phyloP scores from a whole-genome alignment of 257 asterid genomes.

The Primulina tabacum region DNA sequence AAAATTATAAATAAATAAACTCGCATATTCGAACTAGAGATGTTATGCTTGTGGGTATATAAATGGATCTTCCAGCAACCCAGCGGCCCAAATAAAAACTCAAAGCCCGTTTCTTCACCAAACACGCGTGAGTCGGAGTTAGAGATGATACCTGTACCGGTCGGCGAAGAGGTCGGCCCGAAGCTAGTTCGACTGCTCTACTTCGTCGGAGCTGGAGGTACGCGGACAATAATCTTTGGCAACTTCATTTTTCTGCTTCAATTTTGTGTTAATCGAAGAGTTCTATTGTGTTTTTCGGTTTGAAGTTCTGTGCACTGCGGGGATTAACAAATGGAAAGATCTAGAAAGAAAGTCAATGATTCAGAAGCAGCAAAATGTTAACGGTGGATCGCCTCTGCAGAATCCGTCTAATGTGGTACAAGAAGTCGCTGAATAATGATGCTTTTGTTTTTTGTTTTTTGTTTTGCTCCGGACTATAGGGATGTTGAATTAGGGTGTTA shows the following conservation, averaged over 20 bases:
- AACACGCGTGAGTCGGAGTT: neutral
- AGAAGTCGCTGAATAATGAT: conserved; percentile 31
- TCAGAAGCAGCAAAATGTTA: conserved; percentile 38
- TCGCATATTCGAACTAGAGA: too few relatives aligned
- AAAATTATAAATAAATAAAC: too few relatives aligned
- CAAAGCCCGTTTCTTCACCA: neutral
- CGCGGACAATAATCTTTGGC: neutral
- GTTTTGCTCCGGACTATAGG: neutral
- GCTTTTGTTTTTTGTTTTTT: neutral
- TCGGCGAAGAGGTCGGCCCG: conserved; percentile 52
- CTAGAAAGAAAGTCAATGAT: conserved; percentile 35
- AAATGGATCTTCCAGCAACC: neutral
- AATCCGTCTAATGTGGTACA: conserved; percentile 36
- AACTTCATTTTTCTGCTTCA: neutral
- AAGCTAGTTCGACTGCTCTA: conserved; percentile 50
- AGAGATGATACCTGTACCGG: conserved; percentile 30
- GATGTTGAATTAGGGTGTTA: neutral
- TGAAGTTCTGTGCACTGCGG: conserved; percentile 48
- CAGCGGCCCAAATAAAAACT: conserved; percentile 1
- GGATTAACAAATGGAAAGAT: conserved; percentile 59
- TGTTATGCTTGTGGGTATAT: too few relatives aligned
- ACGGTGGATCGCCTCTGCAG: conserved; percentile 30
- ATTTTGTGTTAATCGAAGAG: neutral
- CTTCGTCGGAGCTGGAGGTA: conserved; percentile 66
- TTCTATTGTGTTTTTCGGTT: neutral